These are phyloP conservation scores for Eucalyptus pauciflora DNA, from an alignment of 345 rosid genomes.

Conservation along the genomic window DNA sequence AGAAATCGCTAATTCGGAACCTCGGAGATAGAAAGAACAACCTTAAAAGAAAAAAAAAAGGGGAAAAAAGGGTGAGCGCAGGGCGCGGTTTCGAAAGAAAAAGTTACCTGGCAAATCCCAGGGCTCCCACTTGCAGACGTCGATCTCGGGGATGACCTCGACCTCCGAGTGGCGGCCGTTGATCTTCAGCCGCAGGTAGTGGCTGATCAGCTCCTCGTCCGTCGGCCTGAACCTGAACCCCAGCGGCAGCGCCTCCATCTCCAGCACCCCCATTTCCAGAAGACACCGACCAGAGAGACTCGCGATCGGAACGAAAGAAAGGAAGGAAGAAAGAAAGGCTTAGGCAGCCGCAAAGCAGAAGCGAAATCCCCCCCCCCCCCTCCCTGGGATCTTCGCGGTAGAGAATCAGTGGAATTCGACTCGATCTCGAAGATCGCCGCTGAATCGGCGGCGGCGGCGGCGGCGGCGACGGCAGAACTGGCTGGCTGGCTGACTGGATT, in stretches of 20 bases:
- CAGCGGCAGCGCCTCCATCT: constrained; percentile 52
- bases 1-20: not conserved
- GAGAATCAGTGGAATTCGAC: no score
- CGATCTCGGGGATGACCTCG: constrained; percentile 68
- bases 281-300: not conserved
- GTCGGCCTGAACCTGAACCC: constrained; percentile 93
- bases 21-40: not conserved
- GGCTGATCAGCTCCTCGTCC: constrained; percentile 83
- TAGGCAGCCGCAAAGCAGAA: not conserved
- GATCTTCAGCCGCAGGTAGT: constrained; percentile 76
- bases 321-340: not conserved
- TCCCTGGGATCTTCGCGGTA: no score
- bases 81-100: not conserved
- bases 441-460: not conserved
- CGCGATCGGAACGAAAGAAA: not conserved
- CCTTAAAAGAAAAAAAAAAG: not conserved
- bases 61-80: not conserved
- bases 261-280: constrained; percentile 19
- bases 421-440: not conserved
- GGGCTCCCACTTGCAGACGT: constrained; percentile 93
- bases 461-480: not conserved
- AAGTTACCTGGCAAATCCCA: constrained; percentile 85
- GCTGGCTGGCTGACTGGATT: not conserved
- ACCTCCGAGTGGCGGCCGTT: constrained; percentile 81
- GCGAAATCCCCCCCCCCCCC: no score